These are phyloP conservation scores for Mucor piriformis DNA, from an alignment of 371 early-diverging fungal genomes.

Conservation along the genomic window DNA sequence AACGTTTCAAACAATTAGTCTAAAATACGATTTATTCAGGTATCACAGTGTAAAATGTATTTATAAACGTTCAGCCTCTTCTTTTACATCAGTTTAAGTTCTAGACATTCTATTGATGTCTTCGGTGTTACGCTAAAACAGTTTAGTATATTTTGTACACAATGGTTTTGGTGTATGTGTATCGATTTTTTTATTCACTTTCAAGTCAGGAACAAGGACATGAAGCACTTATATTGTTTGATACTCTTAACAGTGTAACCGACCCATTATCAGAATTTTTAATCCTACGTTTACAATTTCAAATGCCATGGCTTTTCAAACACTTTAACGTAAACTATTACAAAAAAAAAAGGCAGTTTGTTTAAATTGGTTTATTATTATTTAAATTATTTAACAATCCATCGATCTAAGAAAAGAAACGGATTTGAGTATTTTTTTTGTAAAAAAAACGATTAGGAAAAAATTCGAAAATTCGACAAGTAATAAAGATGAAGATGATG, in stretches of 20 bases:
- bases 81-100: conserved; percentile 8
- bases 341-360: not conserved
- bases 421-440: not conserved
- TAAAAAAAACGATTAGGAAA: not conserved
- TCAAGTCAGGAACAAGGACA: conserved; percentile 7
- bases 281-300: too few relatives aligned
- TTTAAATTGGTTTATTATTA: not conserved
- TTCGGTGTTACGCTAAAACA: not conserved
- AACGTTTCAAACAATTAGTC: not conserved
- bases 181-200: too few relatives aligned
- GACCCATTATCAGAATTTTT: too few relatives aligned
- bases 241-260: too few relatives aligned
- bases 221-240: not conserved
- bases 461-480: not conserved
- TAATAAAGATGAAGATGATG: not conserved
- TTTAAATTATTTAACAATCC: conserved; percentile 2
- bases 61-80: conserved; percentile 15
- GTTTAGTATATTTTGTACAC: too few relatives aligned
- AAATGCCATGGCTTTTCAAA: too few relatives aligned
- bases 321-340: too few relatives aligned
- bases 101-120: conserved; percentile 4
- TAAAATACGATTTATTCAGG: not conserved
- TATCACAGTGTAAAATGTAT: conserved; percentile 2
- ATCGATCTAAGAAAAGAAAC: not conserved
- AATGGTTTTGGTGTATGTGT: too few relatives aligned